A percentile compares a stretch with the other conserved stretches of the same genome.
Conservation (phyloP, 163 green algal species). For the Scenedesmus sp. region DNA sequence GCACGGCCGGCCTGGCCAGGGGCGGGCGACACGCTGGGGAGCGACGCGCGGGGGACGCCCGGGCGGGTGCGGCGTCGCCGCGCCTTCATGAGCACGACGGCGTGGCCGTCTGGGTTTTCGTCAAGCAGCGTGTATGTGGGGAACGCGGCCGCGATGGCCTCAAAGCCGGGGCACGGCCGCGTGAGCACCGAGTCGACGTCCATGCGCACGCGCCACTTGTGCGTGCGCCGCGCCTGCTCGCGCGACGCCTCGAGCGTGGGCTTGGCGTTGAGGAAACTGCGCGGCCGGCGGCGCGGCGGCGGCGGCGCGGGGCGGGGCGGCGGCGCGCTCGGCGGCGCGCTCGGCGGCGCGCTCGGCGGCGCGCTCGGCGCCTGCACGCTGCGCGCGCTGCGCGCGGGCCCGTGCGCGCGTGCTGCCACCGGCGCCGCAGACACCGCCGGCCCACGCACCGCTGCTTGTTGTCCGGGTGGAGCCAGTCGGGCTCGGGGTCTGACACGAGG, state of each 20-base stretch:
- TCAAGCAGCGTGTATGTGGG: constrained; percentile 32
- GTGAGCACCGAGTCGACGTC: constrained; percentile 20
- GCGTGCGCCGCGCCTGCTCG: constrained; percentile 32
- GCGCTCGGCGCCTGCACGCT: too few relatives aligned
- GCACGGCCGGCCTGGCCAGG: too few relatives aligned
- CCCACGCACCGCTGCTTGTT: constrained; percentile 33
- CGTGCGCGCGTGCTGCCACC: too few relatives aligned
- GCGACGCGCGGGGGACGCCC: too few relatives aligned
- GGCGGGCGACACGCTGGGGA: too few relatives aligned
- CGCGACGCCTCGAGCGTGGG: constrained; percentile 15
- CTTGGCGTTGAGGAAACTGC: constrained; percentile 43
- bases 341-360: too few relatives aligned
- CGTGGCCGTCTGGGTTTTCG: constrained; percentile 26
- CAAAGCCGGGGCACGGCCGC: constrained; percentile 11
- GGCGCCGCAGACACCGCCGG: too few relatives aligned
- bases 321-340: too few relatives aligned
- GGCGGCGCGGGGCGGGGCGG: too few relatives aligned
- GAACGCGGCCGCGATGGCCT: background rate
- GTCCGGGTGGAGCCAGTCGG: constrained; percentile 29
- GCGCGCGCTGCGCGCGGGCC: too few relatives aligned
- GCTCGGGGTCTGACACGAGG: constrained; percentile 30
- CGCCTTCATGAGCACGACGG: constrained; percentile 40
- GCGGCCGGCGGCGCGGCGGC: too few relatives aligned
- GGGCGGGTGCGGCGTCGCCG: too few relatives aligned
- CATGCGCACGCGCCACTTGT: constrained; percentile 17